A percentile compares a stretch with the other conserved stretches of the same genome.
Evolutionary conservation across 768 basidiomycete species (phyloP).

Genomic region (Rubroboletus satanas): DNA sequence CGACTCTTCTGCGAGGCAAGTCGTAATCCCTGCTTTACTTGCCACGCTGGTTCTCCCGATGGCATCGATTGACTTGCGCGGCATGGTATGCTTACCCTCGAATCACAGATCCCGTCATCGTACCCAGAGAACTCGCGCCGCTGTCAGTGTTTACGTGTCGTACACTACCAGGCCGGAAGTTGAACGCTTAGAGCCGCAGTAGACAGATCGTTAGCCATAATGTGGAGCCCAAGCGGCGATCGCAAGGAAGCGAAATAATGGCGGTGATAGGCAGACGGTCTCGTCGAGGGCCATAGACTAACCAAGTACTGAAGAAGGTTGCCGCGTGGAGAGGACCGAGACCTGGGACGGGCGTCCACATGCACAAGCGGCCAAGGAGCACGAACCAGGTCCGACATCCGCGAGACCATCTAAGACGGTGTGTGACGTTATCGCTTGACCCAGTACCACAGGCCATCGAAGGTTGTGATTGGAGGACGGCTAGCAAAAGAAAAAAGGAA

Average conservation of each 20-base stretch:
- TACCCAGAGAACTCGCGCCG: slow-evolving; percentile 19
- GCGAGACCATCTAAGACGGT: not conserved
- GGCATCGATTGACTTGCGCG: slow-evolving; percentile 29
- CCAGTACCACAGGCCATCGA: not conserved
- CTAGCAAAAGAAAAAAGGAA: not conserved
- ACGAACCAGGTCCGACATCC: not conserved
- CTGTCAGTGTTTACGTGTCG: slow-evolving; percentile 32
- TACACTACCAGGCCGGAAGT: not conserved
- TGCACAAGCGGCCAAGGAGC: not conserved
- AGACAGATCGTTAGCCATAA: slow-evolving; percentile 6
- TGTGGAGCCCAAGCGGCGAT: slow-evolving; percentile 16
- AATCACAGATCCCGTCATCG: slow-evolving; percentile 22
- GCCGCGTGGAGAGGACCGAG: slow-evolving; percentile 20
- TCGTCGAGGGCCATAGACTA: slow-evolving; percentile 6
- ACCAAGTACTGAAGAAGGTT: slow-evolving; percentile 14
- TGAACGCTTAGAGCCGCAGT: slow-evolving; percentile 7
- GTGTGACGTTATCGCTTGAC: not conserved
- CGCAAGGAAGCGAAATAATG: slow-evolving; percentile 15
- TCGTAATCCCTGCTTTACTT: slow-evolving; percentile 14
- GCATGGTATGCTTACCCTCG: slow-evolving; percentile 24
- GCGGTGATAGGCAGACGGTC: slow-evolving; percentile 26
- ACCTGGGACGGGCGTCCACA: not conserved
- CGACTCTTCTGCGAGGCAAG: slow-evolving; percentile 13
- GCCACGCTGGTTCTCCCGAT: slow-evolving; percentile 23
- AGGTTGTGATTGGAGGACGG: not conserved